A percentile compares a stretch with the other conserved stretches of the same genome.
Conservation (phyloP, 768 basidiomycete genomes). For the Coprinopsis marcescibilis region DNA sequence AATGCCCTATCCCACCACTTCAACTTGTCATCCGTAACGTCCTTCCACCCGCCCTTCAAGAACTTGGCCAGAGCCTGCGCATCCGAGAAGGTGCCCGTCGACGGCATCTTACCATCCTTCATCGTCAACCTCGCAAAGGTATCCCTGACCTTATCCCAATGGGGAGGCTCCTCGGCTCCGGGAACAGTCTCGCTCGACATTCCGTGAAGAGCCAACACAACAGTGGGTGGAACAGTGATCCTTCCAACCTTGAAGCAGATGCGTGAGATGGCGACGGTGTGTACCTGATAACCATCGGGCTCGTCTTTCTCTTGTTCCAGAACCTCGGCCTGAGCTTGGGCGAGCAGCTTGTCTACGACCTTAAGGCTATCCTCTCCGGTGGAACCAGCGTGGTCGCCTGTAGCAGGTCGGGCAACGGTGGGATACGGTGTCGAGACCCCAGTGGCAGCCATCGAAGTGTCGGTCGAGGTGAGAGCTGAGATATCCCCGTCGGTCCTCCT, state of each 20-base stretch:
- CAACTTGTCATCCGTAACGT: constrained; percentile 39
- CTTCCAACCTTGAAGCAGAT: constrained; percentile 67
- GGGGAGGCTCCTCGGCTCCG: constrained; percentile 34
- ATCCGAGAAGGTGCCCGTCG: constrained; percentile 14
- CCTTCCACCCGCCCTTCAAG: constrained; percentile 57
- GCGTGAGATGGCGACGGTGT: constrained; percentile 60
- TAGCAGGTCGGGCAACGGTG: background rate
- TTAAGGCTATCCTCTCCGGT: background rate
- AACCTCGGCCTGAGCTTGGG: background rate
- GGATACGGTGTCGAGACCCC: background rate
- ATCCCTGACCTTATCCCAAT: constrained; percentile 38
- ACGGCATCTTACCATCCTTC: constrained; percentile 14
- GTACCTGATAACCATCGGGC: constrained; percentile 50
- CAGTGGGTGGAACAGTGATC: constrained; percentile 59
- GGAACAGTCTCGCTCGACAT: constrained; percentile 27
- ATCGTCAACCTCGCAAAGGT: constrained; percentile 18
- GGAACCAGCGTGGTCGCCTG: background rate
- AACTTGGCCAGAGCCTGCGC: constrained; percentile 39
- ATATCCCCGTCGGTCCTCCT: no score
- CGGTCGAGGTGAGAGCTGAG: background rate
- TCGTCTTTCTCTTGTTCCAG: constrained; percentile 24
- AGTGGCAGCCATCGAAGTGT: background rate
- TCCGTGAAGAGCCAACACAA: constrained; percentile 58
- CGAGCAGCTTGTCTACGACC: background rate
- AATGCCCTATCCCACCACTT: constrained; percentile 70